Evolutionary conservation across 768 basidiomycete species (phyloP), one percentile per base, ranked within the genome.

Genomic region (Podaxis mareebaensis): DNA sequence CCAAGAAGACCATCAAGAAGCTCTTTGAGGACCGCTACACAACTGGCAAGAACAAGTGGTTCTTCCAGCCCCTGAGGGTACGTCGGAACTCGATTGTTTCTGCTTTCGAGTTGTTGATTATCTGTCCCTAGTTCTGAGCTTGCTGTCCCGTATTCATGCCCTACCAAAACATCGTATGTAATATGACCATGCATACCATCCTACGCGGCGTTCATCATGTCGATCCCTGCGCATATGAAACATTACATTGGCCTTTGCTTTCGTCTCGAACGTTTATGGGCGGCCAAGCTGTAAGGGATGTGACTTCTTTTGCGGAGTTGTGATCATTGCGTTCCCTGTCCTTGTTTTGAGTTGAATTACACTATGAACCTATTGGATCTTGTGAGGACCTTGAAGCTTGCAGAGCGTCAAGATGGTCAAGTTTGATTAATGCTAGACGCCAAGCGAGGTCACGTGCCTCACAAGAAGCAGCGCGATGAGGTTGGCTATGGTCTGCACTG

Each of bases 1-100:
- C 94, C 53, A 97, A 96, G 83, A 98, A 98, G 86, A 88, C 81
- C 69, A 87, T 99, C 77, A 98, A 97, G 88, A 97, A 96, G 81
- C 76, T 93, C 76, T 79, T 99, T 59, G 97, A 99, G 87, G 96
- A 99, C 73, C 85, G 96, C 64, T 97, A 99, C 87, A 83, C 83
- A 54, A 79, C 82, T 57, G 97, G 97, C 64, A 96, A 96, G 88
- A 98, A 97, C 88, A 89, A 89, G 78, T 99, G 96, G 96, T 98
- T 96, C 86, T 96, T 95, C 89, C 84, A 87, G 66, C 75, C 90
- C 60, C 87, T 95, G 67, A 87, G 88, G 74, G 93, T 94, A 82
- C 75, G 82, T 75, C 20, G 7, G 7, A 48, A 10, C 12, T 26
- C 36, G 6, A 33, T 17, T 36, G 1, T 5, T 26, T 42, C 10